A percentile compares a stretch with the other conserved stretches of the same genome.
Conservation (phyloP, 2,329 filamentous ascomycete species). For the Reticulascus tulasneorum region DNA sequence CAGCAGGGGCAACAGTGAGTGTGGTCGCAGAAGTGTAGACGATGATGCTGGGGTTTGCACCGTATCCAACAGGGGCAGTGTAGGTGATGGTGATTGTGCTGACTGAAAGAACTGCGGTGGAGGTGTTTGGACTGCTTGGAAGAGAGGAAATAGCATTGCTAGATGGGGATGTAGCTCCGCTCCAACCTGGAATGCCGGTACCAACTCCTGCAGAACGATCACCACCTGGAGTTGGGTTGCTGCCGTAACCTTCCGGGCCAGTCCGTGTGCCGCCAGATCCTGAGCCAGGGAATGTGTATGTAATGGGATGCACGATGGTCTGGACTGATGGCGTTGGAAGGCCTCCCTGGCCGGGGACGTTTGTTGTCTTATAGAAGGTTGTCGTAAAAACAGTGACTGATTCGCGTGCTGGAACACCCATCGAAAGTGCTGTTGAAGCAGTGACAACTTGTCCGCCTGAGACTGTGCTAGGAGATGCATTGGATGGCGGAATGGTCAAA, state of each 20-base stretch:
- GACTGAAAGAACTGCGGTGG: too few species aligned
- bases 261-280: not conserved
- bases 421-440: not conserved
- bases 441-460: too few species aligned
- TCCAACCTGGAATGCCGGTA: conserved; percentile 4
- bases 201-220: not conserved
- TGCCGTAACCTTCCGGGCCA: not conserved
- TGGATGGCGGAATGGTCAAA: too few species aligned
- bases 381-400: not conserved
- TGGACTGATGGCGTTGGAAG: not conserved
- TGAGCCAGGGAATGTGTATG: not conserved
- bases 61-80: conserved; percentile 1
- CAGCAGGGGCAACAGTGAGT: too few species aligned
- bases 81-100: conserved; percentile 1
- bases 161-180: conserved; percentile 2
- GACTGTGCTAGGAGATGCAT: too few species aligned
- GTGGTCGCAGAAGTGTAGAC: too few species aligned
- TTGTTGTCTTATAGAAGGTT: too few species aligned
- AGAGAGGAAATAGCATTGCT: not conserved
- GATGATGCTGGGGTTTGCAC: too few species aligned
- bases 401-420: too few species aligned
- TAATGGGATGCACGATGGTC: conserved; percentile 1
- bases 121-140: too few species aligned
- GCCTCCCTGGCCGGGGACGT: not conserved
- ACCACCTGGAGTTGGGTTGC: not conserved